Evolutionary conservation across 805 yeast species (phyloP).

Genomic region (Metschnikowia chrysomelidarum): DNA sequence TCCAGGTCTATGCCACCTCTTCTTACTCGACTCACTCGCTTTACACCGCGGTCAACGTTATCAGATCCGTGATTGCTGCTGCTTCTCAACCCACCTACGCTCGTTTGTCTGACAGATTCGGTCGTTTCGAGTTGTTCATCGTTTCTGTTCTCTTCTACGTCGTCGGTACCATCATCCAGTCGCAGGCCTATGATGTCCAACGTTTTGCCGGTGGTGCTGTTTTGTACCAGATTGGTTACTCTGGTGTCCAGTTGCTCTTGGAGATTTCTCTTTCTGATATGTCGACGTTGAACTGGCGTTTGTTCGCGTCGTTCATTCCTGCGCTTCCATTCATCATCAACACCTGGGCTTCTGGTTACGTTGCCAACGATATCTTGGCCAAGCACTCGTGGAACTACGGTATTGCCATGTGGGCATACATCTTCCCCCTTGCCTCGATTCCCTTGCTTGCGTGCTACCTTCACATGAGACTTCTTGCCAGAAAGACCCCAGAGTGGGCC

Average conservation of each 20-base stretch:
- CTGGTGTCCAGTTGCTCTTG: conserved; percentile 58
- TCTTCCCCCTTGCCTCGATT: conserved; percentile 62
- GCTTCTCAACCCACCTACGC: conserved; percentile 67
- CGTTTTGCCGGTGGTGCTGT: conserved; percentile 67
- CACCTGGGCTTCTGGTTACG: conserved; percentile 73
- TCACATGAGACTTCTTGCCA: conserved; percentile 57
- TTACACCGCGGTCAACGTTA: conserved; percentile 56
- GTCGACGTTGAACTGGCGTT: conserved; percentile 69
- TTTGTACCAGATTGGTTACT: conserved; percentile 47
- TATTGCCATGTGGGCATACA: conserved; percentile 78
- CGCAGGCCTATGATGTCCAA: conserved; percentile 56
- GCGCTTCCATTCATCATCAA: conserved; percentile 72
- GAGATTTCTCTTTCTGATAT: conserved; percentile 63
- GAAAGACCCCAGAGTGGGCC: conserved; percentile 51
- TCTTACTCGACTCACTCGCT: conserved; percentile 55
- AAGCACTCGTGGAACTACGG: conserved; percentile 64
- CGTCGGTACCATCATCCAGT: conserved; percentile 63
- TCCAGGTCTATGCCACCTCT: conserved; percentile 54
- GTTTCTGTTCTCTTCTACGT: conserved; percentile 53
- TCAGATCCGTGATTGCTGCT: conserved; percentile 60
- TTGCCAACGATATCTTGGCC: conserved; percentile 39
- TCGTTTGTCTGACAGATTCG: conserved; percentile 63
- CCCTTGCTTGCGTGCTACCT: conserved; percentile 54
- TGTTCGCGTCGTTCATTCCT: conserved; percentile 61
- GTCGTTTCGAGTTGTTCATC: conserved; percentile 53